Evolutionary conservation across 2,329 filamentous ascomycete species (phyloP).

Genomic region (Ceratocystis eucalypticola): DNA sequence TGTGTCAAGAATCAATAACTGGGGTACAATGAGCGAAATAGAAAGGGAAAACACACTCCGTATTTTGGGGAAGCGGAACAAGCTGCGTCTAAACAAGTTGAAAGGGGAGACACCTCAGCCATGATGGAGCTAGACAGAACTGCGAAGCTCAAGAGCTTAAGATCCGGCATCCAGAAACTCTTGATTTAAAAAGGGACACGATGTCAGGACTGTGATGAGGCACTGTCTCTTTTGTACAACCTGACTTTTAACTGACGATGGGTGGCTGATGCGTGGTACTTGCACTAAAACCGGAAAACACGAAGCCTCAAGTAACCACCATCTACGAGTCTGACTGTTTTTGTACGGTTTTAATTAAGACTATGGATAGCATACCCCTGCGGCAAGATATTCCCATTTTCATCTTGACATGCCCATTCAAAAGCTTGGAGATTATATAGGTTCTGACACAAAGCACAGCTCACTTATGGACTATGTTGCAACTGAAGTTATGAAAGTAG

Average conservation of each 20-base stretch:
- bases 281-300: not conserved
- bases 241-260: not conserved
- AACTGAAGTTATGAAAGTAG: not conserved
- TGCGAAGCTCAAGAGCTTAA: not conserved
- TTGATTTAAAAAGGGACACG: not conserved
- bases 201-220: not conserved
- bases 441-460: not conserved
- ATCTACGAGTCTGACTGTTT: not conserved
- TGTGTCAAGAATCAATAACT: conserved; percentile 58
- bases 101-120: conserved; percentile 5
- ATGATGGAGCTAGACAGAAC: not conserved
- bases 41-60: conserved; percentile 55
- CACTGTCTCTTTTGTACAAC: not conserved
- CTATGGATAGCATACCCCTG: not conserved
- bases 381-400: not conserved
- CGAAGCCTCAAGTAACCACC: not conserved
- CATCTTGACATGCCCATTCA: not conserved
- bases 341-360: not conserved
- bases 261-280: not conserved
- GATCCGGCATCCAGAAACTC: not conserved
- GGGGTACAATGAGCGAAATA: conserved; percentile 54
- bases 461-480: not conserved
- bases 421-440: not conserved
- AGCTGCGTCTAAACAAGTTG: conserved; percentile 44
- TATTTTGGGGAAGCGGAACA: conserved; percentile 55